These are phyloP conservation scores for Suhomyces maxii DNA, from an alignment of 1,139 yeast species.

Conservation along the genomic window DNA sequence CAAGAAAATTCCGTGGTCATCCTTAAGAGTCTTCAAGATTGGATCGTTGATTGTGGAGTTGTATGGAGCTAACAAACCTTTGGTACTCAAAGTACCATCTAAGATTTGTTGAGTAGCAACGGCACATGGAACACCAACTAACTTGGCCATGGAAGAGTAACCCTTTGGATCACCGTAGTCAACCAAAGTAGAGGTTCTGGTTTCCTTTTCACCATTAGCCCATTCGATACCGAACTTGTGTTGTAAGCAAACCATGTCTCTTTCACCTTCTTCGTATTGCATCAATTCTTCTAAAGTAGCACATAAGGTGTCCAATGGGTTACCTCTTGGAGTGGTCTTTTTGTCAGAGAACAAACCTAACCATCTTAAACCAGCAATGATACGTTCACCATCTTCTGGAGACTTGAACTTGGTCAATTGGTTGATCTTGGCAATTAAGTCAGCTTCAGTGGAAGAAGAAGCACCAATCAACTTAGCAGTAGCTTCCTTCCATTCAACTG, in stretches of 20 bases:
- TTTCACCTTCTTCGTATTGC: conserved; percentile 95
- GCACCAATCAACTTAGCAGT: conserved; percentile 75
- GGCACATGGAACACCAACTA: conserved; percentile 98
- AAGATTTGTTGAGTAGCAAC: conserved; percentile 88
- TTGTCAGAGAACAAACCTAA: conserved; percentile 83
- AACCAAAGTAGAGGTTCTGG: conserved; percentile 92
- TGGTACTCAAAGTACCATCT: conserved; percentile 67
- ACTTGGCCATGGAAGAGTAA: conserved; percentile 97
- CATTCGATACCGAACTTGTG: conserved; percentile 97
- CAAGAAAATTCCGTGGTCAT: conserved; percentile 81
- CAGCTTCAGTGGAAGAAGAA: conserved; percentile 65
- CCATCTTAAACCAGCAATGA: conserved; percentile 89
- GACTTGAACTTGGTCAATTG: conserved; percentile 78
- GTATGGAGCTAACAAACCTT: conserved; percentile 91
- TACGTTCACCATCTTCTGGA: conserved; percentile 80
- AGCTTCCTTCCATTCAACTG: conserved; percentile 87
- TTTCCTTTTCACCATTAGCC: conserved; percentile 88
- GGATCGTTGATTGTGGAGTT: conserved; percentile 87
- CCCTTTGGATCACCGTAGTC: conserved; percentile 94
- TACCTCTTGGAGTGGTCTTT: conserved; percentile 82
- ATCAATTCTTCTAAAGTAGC: conserved; percentile 92
- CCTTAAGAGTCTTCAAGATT: conserved; percentile 87
- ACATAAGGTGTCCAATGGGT: conserved; percentile 93
- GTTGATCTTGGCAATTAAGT: conserved; percentile 72
- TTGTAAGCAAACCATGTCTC: conserved; percentile 92